Base-by-base conservation (phyloP, 1,284 basidiomycete genomes). In the Leccinum fuscescens region DNA sequence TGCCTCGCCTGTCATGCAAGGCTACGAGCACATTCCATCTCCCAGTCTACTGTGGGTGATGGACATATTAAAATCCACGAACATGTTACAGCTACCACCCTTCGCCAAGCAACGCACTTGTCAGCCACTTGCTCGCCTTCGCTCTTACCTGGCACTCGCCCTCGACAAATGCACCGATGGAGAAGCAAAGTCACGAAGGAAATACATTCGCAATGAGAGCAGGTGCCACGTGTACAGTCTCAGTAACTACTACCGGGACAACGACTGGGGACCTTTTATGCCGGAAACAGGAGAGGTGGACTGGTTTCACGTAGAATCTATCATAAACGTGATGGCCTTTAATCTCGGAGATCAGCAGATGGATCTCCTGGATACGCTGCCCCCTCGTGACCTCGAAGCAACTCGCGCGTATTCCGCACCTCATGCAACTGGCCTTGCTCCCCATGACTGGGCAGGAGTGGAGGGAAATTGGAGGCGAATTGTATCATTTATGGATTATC, bases 401-500 rank as follows among this genome's bases (percentile, higher is more conserved):
- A 77, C 80, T 15, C 74, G 83, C 11, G 76, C 80, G 22, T 81
- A 82, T 67, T 84, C 84, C 24, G 81, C 82, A 6, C 80, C 81
- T n/a, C 78, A 75, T 12, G 59, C 72, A 33, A 65, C 61, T 11
- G 68, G 69, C 49, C 71, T 73, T 33, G 59, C 67, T 50, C 66
- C 73, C 20, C 65, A 70, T 35, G 87, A 89, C 69, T 90, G 88
- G 88, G 86, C 87, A 29, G 86, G 86, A 11, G 80, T 89, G 4
- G 83, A 85, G 70, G 88, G 86, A 69, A 81, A 78, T 15, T 90
- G 88, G 88, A 78, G 82, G 65, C 77, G 88, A 70, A 84, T 86
- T 63, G 83, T 89, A 14, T 88, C 82, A 60, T 90, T 88, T 65
- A 86, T 89, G 85, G 88, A 90, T 73, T 88, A 89, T 72, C 80